phyloP scores from a whole-genome alignment of 257 asterid species.

The Nicotiana paniculata region DNA sequence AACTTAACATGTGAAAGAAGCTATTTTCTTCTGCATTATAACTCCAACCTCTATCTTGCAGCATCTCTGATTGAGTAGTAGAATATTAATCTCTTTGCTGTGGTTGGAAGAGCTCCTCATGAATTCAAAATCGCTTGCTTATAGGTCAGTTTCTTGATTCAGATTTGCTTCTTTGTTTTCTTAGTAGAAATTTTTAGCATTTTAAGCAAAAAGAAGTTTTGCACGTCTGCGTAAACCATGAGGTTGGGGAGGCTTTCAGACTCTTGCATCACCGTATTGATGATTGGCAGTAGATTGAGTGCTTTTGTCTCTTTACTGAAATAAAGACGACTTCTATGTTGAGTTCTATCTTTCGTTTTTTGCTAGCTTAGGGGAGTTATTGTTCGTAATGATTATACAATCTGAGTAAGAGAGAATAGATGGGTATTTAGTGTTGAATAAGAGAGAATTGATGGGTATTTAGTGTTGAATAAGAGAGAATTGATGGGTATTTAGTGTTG shows the following conservation, averaged over 20 bases:
- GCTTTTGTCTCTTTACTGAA: not conserved
- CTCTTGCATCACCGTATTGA: not conserved
- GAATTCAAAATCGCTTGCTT: constrained; percentile 78
- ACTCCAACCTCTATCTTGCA: not conserved
- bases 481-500: not conserved
- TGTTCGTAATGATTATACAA: not conserved
- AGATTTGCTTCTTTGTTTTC: not conserved
- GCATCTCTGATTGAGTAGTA: not conserved
- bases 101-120: constrained; percentile 78
- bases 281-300: not conserved
- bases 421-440: not conserved
- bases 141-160: constrained; percentile 42
- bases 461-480: not conserved
- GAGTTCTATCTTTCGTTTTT: not conserved
- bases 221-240: not conserved
- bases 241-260: not conserved
- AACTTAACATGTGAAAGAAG: not conserved
- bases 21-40: not conserved
- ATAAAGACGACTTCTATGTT: not conserved
- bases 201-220: not conserved
- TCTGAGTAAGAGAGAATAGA: not conserved
- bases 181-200: not conserved
- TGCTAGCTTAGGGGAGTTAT: not conserved
- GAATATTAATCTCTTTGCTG: constrained; percentile 30
- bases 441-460: not conserved